Base-by-base conservation (phyloP, 345 rosid genomes). In the Gossypium australe region DNA sequence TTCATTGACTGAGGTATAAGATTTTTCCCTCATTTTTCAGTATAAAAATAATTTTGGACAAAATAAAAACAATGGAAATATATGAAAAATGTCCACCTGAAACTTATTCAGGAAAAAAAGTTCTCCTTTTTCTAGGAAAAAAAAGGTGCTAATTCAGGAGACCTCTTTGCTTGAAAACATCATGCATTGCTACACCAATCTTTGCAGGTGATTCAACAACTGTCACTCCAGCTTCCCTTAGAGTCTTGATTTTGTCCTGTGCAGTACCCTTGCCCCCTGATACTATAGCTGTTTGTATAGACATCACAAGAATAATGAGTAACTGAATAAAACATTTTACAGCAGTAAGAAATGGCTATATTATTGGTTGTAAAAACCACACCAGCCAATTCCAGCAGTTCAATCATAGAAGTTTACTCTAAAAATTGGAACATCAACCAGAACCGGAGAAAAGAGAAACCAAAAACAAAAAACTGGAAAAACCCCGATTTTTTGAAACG, bases 211-310 rank as follows among this genome's bases (percentile, higher is more conserved):
- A 95, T 78, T 95, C 97, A 5, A 91, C 97, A 76, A 95, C 97
- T 2, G 88, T 89, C 5, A 89, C 98, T 47, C 99, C 99, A 1
- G 94, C 98, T 84, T 90, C 99, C 83, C 82, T 80, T 52, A 93
- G 83, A 17, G 92, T 87, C 83, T 85, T 84, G 78, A 91, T 93
- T 83, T 95, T 95, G 82, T 89, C 97, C 82, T 95, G 96, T 14
- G 99, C 98, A 0, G 98, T 95, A 58, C 99, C 99, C 79, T 94
- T 94, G 52, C 98, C 99, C 0, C 98, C 98, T 0, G 98, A 92
- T 17, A 93, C 93, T 51, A 94, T 95, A 63, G 99, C 99, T 94
- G 88, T 85, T 61, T 38, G 53, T 34, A 38, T 25, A 61, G 17
- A 51, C 51, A 47, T 14, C 41, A 34, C 41, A 34, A 34, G 41